Evolutionary conservation across 495 filamentous ascomycete genomes (phyloP).

Genomic region (Aspergillus sparsus): DNA sequence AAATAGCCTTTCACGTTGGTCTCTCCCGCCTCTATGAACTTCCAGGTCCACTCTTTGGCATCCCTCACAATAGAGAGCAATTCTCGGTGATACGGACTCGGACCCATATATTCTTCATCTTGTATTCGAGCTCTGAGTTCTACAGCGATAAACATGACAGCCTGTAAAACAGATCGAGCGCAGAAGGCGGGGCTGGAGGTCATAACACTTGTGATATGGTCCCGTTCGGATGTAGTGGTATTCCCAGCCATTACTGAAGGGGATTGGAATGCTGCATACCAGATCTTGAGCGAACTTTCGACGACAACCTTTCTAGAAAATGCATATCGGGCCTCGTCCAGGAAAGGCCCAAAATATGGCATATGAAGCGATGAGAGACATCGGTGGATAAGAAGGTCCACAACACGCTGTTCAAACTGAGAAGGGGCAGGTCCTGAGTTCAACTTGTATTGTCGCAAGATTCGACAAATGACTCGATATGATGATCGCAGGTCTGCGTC

Average conservation of each 20-base stretch:
- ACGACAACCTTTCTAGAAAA: conserved; percentile 50
- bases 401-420: conserved; percentile 35
- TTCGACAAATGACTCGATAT: conserved; percentile 37
- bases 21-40: conserved; percentile 50
- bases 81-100: conserved; percentile 46
- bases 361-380: conserved; percentile 52
- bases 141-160: conserved; percentile 42
- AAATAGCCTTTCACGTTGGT: conserved; percentile 60
- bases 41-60: conserved; percentile 43
- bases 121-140: conserved; percentile 53
- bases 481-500: conserved; percentile 37
- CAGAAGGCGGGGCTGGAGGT: conserved; percentile 51
- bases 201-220: conserved; percentile 45
- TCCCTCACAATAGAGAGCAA: conserved; percentile 50
- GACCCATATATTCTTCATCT: conserved; percentile 51
- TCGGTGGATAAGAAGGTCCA: conserved; percentile 49
- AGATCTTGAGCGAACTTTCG: conserved; percentile 53
- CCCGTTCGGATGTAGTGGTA: conserved; percentile 23
- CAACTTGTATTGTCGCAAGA: conserved; percentile 33
- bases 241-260: conserved; percentile 25
- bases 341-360: conserved; percentile 43
- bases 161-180: conserved; percentile 43
- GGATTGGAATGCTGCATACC: conserved; percentile 41
- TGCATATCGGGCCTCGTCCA: conserved; percentile 46
- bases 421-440: conserved; percentile 21